Evolutionary conservation across 108 stramenopile genomes (phyloP), one percentile per base, ranked within the genome.

Genomic region (Pelagomonas calceolata): DNA sequence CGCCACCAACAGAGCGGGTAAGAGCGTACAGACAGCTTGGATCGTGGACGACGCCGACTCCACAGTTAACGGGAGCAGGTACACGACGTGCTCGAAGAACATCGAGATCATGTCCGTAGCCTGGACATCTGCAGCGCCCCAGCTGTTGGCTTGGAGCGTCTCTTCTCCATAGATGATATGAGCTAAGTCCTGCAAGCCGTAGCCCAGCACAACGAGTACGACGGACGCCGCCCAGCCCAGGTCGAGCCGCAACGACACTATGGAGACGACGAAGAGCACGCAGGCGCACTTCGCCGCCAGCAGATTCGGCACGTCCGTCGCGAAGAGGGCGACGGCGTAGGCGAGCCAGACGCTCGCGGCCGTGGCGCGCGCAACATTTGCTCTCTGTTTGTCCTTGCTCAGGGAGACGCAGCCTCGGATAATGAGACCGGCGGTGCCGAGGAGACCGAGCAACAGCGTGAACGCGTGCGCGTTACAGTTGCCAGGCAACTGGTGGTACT

Each of bases 71-170:
- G 79, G 79, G 33, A 76, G 64, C 43, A 80, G 65, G 36, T 44
- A 80, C 65, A 68, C 73, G 43, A 60, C 66, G 67, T 80, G 79
- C 70, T 76, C 71, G 34, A 67, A n/a, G 72, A 80, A 76, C 30
- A 39, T n/a, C 18, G 17, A 33, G 29, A 68, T 36, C 9, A 43
- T 12, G 73, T 68, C 74, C 18, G 18, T 36, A 17, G 68, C 51
- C 51, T 17, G 4, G 21, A 60, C 7, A 1, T 26, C 51, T 4
- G 7, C 51, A 32, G 30, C 66, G 30, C 26, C 65, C 75, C 31
- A 33, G 33, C 66, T 33, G 69, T 76, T 73, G 45, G 75, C 31
- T 30, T 45, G 32, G 34, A 67, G 76, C 36, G 79, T 80, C 14
- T 16, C 16, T 45, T 80, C 79, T 18, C 71, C 68, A 26, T 70